Percentiles rank a stretch among this genome's conserved stretches.
Conservation (phyloP, 768 basidiomycete genomes). For the Kwoniella newhampshirensis region DNA sequence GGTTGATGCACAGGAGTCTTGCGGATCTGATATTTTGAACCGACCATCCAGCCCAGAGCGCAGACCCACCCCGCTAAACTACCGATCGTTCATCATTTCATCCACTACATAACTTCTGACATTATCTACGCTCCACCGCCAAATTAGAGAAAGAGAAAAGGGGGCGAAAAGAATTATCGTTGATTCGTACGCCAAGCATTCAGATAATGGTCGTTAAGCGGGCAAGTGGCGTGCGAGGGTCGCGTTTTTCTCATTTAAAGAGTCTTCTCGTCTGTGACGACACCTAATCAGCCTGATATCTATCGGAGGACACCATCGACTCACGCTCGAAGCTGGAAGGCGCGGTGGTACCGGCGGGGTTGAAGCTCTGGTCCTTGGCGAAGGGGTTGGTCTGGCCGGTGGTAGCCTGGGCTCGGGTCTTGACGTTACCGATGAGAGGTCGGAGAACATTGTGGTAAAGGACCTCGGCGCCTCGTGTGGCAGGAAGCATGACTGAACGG, state of each 20-base stretch:
- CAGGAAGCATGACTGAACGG: slow-evolving; percentile 39
- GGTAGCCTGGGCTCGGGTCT: slow-evolving; percentile 26
- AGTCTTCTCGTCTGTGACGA: slow-evolving; percentile 48
- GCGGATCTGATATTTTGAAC: too few species aligned
- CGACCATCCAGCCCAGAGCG: too few species aligned
- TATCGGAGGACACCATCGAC: slow-evolving; percentile 6
- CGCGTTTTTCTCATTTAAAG: slow-evolving; percentile 34
- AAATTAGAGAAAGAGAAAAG: too few species aligned
- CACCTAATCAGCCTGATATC: not conserved
- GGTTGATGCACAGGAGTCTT: too few species aligned
- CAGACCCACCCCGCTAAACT: too few species aligned
- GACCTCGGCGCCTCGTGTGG: slow-evolving; percentile 75
- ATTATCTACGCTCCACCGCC: too few species aligned
- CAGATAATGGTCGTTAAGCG: too few species aligned
- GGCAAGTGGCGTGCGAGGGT: too few species aligned
- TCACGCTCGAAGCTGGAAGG: slow-evolving; percentile 52
- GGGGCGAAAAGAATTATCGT: too few species aligned
- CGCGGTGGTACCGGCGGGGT: slow-evolving; percentile 45
- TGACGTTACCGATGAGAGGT: slow-evolving; percentile 71
- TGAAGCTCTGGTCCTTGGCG: slow-evolving; percentile 36
- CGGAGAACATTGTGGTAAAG: slow-evolving; percentile 75
- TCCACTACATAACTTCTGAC: too few species aligned
- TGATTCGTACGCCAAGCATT: too few species aligned
- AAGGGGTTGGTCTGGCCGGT: slow-evolving; percentile 57
- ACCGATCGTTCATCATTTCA: too few species aligned